phyloP scores from a whole-genome alignment of 2,329 filamentous ascomycete species.

The Chaetomiaceae sp. region DNA sequence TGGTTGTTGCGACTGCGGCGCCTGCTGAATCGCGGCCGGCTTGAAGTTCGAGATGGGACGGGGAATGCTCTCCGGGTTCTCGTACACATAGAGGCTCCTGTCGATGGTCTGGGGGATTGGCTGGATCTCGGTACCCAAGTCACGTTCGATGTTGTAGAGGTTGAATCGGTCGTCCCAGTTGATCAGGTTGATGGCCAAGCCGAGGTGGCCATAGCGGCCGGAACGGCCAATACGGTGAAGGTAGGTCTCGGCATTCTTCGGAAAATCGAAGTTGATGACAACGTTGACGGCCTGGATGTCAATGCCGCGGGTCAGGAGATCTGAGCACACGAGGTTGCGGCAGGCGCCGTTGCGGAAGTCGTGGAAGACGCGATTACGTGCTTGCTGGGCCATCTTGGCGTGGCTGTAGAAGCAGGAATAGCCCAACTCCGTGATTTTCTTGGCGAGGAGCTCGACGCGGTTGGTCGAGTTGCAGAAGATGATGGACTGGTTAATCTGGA shows the following conservation, averaged over 20 bases:
- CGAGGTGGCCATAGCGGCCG: conserved; percentile 91
- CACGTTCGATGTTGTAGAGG: conserved; percentile 96
- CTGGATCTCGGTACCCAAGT: conserved; percentile 94
- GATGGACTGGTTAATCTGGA: conserved; percentile 99
- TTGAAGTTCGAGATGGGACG: conserved; percentile 59
- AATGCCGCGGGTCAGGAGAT: conserved; percentile 95
- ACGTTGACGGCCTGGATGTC: conserved; percentile 99
- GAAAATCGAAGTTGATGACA: conserved; percentile 99
- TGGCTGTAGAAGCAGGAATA: conserved; percentile 99
- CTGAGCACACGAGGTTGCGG: conserved; percentile 96
- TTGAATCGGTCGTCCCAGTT: conserved; percentile 99
- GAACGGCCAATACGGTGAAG: conserved; percentile 97
- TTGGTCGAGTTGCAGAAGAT: conserved; percentile 99
- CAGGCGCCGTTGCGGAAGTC: conserved; percentile 98
- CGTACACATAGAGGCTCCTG: conserved; percentile 97
- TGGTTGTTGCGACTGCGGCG: conserved; percentile 12
- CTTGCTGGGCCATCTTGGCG: conserved; percentile 94
- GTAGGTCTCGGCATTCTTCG: conserved; percentile 98
- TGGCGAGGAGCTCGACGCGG: conserved; percentile 91
- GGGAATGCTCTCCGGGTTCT: conserved; percentile 90
- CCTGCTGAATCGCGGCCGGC: conserved; percentile 13
- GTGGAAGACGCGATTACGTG: conserved; percentile 97
- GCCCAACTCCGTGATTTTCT: conserved; percentile 98
- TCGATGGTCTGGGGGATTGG: conserved; percentile 93
- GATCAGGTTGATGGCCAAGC: conserved; percentile 97